A percentile compares a stretch with the other conserved stretches of the same genome.
These are phyloP conservation scores for Trichoderma sp. DNA, from an alignment of 2,329 filamentous ascomycete genomes.

Conservation along the genomic window DNA sequence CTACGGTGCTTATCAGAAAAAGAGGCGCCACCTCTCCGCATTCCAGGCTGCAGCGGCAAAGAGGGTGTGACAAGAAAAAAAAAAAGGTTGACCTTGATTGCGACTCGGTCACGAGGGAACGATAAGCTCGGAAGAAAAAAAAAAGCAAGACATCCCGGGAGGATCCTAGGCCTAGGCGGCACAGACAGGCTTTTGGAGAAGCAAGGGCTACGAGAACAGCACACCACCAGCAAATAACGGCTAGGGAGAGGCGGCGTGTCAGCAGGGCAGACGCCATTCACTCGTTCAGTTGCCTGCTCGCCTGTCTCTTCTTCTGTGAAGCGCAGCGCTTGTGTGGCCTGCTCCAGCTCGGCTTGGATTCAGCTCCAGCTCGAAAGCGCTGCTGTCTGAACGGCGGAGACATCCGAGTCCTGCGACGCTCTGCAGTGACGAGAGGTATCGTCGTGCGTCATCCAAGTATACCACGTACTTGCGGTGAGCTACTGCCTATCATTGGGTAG, in stretches of 20 bases:
- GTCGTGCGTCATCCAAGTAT: background rate
- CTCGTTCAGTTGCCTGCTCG: slow-evolving; percentile 4
- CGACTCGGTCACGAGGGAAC: slow-evolving; percentile 19
- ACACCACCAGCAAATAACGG: slow-evolving; percentile 1
- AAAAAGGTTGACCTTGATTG: background rate
- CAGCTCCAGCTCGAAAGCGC: slow-evolving; percentile 3
- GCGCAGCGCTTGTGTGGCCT: background rate
- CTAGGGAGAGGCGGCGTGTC: slow-evolving; percentile 12
- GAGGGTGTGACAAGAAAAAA: slow-evolving; percentile 12
- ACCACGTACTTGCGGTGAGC: background rate
- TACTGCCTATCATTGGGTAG: background rate
- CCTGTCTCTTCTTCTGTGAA: background rate
- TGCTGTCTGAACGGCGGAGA: background rate
- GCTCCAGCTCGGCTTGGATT: background rate
- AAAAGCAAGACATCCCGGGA: slow-evolving; percentile 15
- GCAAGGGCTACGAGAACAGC: background rate
- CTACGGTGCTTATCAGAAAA: slow-evolving; percentile 7
- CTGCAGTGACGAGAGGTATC: background rate
- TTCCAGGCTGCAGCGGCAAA: slow-evolving; percentile 21
- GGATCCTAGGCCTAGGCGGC: slow-evolving; percentile 9
- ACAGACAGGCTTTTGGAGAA: slow-evolving; percentile 3
- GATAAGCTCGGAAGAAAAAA: slow-evolving; percentile 13
- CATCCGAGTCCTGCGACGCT: background rate
- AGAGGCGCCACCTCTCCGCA: slow-evolving; percentile 20
- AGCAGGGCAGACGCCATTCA: slow-evolving; percentile 18